Evolutionary conservation across 345 rosid genomes (phyloP).

Genomic region (Salix caprea): DNA sequence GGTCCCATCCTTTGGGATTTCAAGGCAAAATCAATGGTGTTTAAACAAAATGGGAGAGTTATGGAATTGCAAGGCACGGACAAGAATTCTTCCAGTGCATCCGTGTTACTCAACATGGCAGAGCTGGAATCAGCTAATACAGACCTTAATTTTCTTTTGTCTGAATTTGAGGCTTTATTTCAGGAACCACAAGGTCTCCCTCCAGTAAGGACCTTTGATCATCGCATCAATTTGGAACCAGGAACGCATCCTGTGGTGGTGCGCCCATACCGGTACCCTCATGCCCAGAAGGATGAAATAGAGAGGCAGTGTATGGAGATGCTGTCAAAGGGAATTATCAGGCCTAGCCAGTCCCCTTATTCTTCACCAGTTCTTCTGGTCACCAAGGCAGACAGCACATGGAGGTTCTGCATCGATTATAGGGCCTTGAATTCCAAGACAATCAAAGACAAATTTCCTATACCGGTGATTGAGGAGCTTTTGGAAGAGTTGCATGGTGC

Average conservation of each 20-base stretch:
- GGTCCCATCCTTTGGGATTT: too few species aligned
- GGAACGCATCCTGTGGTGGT: background rate
- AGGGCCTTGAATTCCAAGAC: background rate
- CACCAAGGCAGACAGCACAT: background rate
- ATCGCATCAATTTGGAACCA: background rate
- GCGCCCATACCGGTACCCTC: background rate
- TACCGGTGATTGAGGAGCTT: too few species aligned
- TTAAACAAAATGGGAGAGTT: too few species aligned
- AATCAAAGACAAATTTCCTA: background rate
- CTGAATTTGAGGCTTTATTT: too few species aligned
- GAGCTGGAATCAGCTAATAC: too few species aligned
- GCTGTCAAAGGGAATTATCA: background rate
- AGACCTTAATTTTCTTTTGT: too few species aligned
- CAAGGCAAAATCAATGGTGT: too few species aligned
- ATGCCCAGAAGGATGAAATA: background rate
- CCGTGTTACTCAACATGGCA: too few species aligned
- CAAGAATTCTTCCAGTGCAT: rapidly evolving
- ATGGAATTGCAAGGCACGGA: too few species aligned
- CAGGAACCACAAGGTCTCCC: background rate
- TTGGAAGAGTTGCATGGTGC: background rate
- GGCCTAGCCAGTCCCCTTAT: background rate
- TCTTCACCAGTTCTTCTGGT: background rate
- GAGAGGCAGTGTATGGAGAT: background rate
- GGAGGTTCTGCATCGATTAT: too few species aligned
- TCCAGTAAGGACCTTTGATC: background rate